Base-by-base conservation (phyloP, 176 grass and related monocot genomes). In the Oryza glaberrima region DNA sequence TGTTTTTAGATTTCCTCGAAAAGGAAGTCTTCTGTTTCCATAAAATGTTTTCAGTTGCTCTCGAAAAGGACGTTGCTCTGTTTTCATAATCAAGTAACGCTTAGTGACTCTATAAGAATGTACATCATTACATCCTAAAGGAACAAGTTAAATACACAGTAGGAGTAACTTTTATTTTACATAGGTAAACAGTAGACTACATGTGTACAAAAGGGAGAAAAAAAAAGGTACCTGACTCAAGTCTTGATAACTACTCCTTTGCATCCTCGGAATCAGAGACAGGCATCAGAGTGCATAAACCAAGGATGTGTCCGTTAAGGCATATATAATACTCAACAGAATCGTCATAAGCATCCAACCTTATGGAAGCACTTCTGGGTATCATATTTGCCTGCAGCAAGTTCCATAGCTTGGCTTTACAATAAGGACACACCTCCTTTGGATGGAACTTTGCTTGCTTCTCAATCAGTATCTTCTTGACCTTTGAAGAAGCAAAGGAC, bases 341-440 rank as follows among this genome's bases (percentile, higher is more conserved):
- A 78, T 93, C 88, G 44, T 91, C 88, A 79, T 93, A 92, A 48
- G 88, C 86, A 60, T 78, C 94, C 45, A 93, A 70, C 63, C 88
- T 86, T 23, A 67, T 64, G 2, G 82, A 82, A 15, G 84, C 94
- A 77, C 81, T 88, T 43, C 70, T 87, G 3, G 91, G 94, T 79
- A 96, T 89, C 94, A 96, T 91, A 40, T 96, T 82, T 73, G 86
- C 81, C 56, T 93, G 87, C 26, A 88, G 81, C 94, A 97, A 82
- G 72, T 81, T 88, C 94, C 94, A 97, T 30, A 97, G 76, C 76
- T 94, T 97, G 51, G 89, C 88, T 83, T 88, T 97, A 77, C 94
- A 97, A 78, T 94, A 97, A 67, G 94, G 91, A 35, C 94, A 97
- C 46, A 87, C 69, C 79, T 97, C 85, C 25, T 86, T 84, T 0